Conservation (phyloP, 2,329 filamentous ascomycete genomes). For the Hymenoscyphus fraxineus region DNA sequence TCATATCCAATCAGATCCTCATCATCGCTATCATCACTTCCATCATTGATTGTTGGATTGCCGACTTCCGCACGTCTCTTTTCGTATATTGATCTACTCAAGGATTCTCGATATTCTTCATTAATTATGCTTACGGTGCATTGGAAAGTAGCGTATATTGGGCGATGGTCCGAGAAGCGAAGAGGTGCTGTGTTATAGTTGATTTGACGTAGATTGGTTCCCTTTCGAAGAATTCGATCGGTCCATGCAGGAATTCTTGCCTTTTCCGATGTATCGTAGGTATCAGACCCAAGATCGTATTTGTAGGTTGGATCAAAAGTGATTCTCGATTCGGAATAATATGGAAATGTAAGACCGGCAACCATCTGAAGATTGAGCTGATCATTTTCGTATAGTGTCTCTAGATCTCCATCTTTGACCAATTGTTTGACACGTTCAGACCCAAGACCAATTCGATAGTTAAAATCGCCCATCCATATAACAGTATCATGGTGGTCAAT, state of each 20-base stretch:
- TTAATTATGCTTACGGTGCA: constrained; percentile 79
- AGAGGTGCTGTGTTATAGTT: constrained; percentile 80
- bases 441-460: constrained; percentile 86
- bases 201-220: constrained; percentile 74
- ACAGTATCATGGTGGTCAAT: constrained; percentile 89
- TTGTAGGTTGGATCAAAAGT: constrained; percentile 93
- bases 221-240: constrained; percentile 86
- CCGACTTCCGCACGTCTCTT: constrained; percentile 64
- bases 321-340: constrained; percentile 86
- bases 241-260: constrained; percentile 95
- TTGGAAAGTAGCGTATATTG: constrained; percentile 85
- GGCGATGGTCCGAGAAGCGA: constrained; percentile 91
- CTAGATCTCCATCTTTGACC: constrained; percentile 69
- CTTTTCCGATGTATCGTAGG: constrained; percentile 95
- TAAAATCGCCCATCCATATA: constrained; percentile 97
- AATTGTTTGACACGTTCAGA: constrained; percentile 74
- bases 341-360: constrained; percentile 81
- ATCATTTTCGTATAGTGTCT: constrained; percentile 83
- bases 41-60: constrained; percentile 54
- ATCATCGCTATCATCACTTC: constrained; percentile 64
- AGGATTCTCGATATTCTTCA: constrained; percentile 64
- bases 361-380: constrained; percentile 98
- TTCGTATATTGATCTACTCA: constrained; percentile 72
- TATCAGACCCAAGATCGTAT: constrained; percentile 82
- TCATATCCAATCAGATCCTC: constrained; percentile 81